phyloP scores from a whole-genome alignment of 164 flowering plant species.

The Piper longum region DNA sequence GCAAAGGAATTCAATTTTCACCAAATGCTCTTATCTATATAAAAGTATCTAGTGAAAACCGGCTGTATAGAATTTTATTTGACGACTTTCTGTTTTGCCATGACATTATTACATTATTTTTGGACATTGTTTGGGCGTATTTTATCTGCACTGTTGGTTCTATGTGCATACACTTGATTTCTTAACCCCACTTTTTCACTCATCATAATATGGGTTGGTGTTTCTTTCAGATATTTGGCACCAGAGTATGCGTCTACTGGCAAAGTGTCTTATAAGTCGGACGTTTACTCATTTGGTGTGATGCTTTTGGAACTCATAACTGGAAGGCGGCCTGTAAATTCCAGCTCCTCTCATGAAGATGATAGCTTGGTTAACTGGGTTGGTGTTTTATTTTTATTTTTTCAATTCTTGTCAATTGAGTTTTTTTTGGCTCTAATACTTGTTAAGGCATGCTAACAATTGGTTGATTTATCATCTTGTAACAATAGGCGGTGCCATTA shows the following conservation, averaged over 20 bases:
- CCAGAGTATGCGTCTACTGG: constrained; percentile 95
- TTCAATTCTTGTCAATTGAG: background rate
- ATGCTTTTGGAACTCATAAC: constrained; percentile 89
- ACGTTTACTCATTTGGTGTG: constrained; percentile 86
- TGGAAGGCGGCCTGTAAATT: constrained; percentile 70
- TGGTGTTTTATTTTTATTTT: too few relatives aligned
- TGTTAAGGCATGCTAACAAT: background rate
- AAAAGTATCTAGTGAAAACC: too few relatives aligned
- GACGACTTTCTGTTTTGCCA: too few relatives aligned
- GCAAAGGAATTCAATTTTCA: too few relatives aligned
- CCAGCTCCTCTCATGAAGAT: constrained; percentile 37
- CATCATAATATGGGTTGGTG: constrained; percentile 1
- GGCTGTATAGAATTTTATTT: too few relatives aligned
- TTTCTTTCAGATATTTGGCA: constrained; percentile 64
- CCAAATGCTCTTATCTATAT: too few relatives aligned
- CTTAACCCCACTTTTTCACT: too few relatives aligned
- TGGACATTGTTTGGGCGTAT: too few relatives aligned
- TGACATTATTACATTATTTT: too few relatives aligned
- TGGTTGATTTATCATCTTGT: constrained; percentile 4
- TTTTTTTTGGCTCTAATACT: background rate
- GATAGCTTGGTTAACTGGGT: constrained; percentile 96
- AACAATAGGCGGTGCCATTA: constrained; percentile 70
- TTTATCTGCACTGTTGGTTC: too few relatives aligned
- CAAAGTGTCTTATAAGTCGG: constrained; percentile 81
- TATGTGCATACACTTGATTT: too few relatives aligned